Base-by-base conservation (phyloP, 345 rosid genomes). In the Sonneratia caseolaris region DNA sequence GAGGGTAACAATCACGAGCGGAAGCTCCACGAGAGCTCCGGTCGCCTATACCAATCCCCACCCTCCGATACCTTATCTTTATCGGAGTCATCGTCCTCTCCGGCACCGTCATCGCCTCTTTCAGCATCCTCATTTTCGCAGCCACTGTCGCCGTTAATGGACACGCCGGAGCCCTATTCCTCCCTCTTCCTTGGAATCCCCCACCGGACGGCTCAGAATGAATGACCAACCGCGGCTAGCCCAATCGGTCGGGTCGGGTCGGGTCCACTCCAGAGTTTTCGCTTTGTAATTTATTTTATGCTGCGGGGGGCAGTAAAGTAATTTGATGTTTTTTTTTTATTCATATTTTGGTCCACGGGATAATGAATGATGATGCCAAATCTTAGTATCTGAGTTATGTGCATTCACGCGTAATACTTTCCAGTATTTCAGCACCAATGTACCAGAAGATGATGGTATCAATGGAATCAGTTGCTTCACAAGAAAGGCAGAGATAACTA, bases 101-200 rank as follows among this genome's bases (percentile, higher is more conserved):
- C 64, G 27, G 83, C 10, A 70, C 83, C 81, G 13, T 74, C 79
- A 7, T 62, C 77, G 11, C 49, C 81, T 24, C 64, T 75, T 0
- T 64, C 66, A 1, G 71, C 70, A 51, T 70, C 81, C 0, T 72
- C 71, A 27, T 27, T 27, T 6, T 69, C 77, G 0, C 43, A 75
- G 5, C 48, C 72, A 3, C 73, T 70, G 15, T 53, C 81, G 27
- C 79, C 88, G 57, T 75, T 78, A 37, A 62, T 80, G 22, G 22
- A 81, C 16, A 76, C 74, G 6, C 72, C 87, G 15, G 81, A 83
- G 32, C 89, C 91, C 4, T 72, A 79, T 66, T 86, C 32, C 90
- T 40, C 85, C 90, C 3, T 74, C 91, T 36, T 72, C 86, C 47
- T 69, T 85, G 68, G 87, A 82, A 69, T 88, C 89, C 43, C 84